These are phyloP conservation scores for Zarea fungicola DNA, from an alignment of 2,329 filamentous ascomycete genomes.

Conservation along the genomic window DNA sequence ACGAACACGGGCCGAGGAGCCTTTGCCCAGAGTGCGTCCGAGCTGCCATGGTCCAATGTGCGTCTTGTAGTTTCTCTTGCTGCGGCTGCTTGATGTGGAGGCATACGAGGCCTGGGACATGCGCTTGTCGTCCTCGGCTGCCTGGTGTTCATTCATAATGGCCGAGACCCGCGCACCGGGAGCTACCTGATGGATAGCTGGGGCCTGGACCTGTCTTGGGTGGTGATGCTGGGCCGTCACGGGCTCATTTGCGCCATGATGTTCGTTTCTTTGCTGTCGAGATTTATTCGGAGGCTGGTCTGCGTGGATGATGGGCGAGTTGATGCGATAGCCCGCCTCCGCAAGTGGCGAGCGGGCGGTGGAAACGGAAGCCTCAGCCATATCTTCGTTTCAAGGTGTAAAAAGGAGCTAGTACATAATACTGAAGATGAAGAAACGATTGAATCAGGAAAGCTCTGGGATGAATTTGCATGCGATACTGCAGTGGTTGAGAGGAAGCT, in stretches of 20 bases:
- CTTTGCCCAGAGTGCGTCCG: slow-evolving; percentile 82
- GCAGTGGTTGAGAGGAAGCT: background rate
- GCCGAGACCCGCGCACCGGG: slow-evolving; percentile 19
- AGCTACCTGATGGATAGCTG: slow-evolving; percentile 9
- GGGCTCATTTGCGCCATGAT: slow-evolving; percentile 3
- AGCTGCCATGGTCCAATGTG: slow-evolving; percentile 93
- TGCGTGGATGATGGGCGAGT: slow-evolving; percentile 30
- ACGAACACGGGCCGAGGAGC: slow-evolving; percentile 82
- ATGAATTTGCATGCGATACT: background rate
- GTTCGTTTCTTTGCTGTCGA: slow-evolving; percentile 20
- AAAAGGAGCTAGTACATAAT: slow-evolving; percentile 32
- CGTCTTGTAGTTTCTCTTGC: slow-evolving; percentile 51
- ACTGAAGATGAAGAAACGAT: slow-evolving; percentile 15
- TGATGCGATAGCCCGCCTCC: slow-evolving; percentile 44
- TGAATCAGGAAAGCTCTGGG: background rate
- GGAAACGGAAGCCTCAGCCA: slow-evolving; percentile 29
- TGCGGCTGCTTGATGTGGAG: slow-evolving; percentile 35
- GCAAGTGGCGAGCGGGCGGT: slow-evolving; percentile 37
- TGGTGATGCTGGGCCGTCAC: slow-evolving; percentile 15
- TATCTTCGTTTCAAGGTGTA: slow-evolving; percentile 18
- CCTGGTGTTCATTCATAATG: slow-evolving; percentile 24
- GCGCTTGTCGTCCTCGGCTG: slow-evolving; percentile 30
- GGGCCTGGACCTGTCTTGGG: slow-evolving; percentile 10
- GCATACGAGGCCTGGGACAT: slow-evolving; percentile 37
- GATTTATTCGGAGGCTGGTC: slow-evolving; percentile 26